Base-by-base conservation (phyloP, 495 filamentous ascomycete species). In the Pyronema omphalodes region DNA sequence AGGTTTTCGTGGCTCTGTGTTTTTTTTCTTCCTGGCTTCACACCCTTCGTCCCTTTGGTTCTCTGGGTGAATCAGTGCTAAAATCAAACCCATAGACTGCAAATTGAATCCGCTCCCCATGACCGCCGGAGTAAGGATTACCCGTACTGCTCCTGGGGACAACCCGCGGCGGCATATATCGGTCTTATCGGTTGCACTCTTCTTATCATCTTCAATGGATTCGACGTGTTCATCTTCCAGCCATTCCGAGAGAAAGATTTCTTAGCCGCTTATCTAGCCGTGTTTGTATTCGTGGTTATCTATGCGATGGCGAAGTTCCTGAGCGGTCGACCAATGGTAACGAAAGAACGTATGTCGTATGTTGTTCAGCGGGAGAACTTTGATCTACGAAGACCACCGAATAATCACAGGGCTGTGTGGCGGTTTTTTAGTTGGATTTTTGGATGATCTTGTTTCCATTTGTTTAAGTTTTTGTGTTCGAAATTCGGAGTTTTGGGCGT, bases 361-460 rank as follows among this genome's bases (percentile, higher is more conserved):
- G 36, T 17, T 51, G 33, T 51, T 18, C 48, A 51, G 3, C 48
- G 48, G 7, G 48, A 51, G 48, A 23, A 33, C 11, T 51, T 51
- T 51, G 48, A 51, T 51, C 12, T 17, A n/a, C 12, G 18, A 11
- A 1, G 48, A 11, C 18, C 23, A 5, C 29, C 7, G 34, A 34
- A 33, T 17, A 18, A 37, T 33, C 3, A 9, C 3, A 33, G 18
- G 11, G 3, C 18, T 11, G 29, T 37, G 1, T 1, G 48, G 29
- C 18, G 33, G 48, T 51, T 51, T 36, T 33, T 37, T 17, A 51
- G 48, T 51, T 51, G 48, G 48, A 33, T 51, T 1, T 51, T 51
- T 51, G 48, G 48, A 12, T 51, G 23, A 29, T 29, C 23, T 29
- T 29, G 1, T 5, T 29, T 29, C 23, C 5, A 29, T 29, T n/a